phyloP scores from a whole-genome alignment of 345 rosid genomes.

The Luvunga scandens region DNA sequence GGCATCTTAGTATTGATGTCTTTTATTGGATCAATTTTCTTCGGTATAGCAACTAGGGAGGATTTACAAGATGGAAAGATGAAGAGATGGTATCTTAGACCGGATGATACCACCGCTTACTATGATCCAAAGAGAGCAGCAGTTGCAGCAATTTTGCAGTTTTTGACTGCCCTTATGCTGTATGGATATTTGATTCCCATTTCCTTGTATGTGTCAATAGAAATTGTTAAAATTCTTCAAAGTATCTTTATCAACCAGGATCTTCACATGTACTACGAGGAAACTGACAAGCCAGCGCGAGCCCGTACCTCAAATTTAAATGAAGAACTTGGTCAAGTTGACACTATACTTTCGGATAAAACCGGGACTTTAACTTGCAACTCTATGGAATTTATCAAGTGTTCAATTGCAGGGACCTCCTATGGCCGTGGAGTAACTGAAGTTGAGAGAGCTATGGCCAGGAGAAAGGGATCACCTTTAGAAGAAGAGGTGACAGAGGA shows the following conservation, averaged over 20 bases:
- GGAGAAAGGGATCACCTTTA: constrained; percentile 56
- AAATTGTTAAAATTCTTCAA: constrained; percentile 89
- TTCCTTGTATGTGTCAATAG: constrained; percentile 88
- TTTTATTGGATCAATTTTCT: constrained; percentile 62
- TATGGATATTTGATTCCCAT: constrained; percentile 92
- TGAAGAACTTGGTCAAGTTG: constrained; percentile 98
- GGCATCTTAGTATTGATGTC: constrained; percentile 61
- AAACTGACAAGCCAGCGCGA: constrained; percentile 79
- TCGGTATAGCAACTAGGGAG: constrained; percentile 69
- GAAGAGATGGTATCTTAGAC: constrained; percentile 97
- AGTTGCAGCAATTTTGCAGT: constrained; percentile 61
- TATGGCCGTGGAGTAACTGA: constrained; percentile 87
- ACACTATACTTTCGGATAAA: constrained; percentile 84
- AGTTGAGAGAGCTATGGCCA: constrained; percentile 79
- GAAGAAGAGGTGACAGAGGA: constrained; percentile 39
- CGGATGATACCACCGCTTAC: constrained; percentile 63
- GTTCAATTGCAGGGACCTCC: constrained; percentile 77
- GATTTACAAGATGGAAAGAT: constrained; percentile 63
- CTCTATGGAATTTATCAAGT: constrained; percentile 94
- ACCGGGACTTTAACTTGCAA: constrained; percentile 97
- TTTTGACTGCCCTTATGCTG: constrained; percentile 82
- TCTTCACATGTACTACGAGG: constrained; percentile 77
- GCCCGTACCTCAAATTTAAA: constrained; percentile 97
- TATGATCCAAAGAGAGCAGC: constrained; percentile 64
- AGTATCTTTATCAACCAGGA: constrained; percentile 89